phyloP scores from a whole-genome alignment of 1,284 basidiomycete species.

The Ustilago loliicola region DNA sequence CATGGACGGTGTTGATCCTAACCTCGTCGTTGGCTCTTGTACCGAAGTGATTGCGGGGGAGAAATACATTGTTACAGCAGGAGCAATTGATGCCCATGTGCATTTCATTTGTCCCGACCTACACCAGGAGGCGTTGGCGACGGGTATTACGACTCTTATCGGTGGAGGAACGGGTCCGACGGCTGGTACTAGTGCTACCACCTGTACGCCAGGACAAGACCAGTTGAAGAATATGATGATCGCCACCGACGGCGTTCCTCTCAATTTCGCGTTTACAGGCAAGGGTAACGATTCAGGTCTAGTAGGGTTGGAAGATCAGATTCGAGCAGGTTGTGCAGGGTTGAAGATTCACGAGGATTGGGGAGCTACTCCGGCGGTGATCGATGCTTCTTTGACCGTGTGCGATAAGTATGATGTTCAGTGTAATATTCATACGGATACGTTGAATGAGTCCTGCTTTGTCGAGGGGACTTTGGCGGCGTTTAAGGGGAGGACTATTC shows the following conservation, averaged over 20 bases:
- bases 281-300: slow-evolving; percentile 87
- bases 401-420: slow-evolving; percentile 95
- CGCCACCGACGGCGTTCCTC: slow-evolving; percentile 86
- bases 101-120: slow-evolving; percentile 92
- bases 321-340: slow-evolving; percentile 88
- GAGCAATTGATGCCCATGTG: slow-evolving; percentile 87
- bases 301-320: slow-evolving; percentile 81
- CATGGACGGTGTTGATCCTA: slow-evolving; percentile 83
- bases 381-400: slow-evolving; percentile 81
- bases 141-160: slow-evolving; percentile 72
- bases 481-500: slow-evolving; percentile 91
- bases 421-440: slow-evolving; percentile 98
- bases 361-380: slow-evolving; percentile 90
- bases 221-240: slow-evolving; percentile 65
- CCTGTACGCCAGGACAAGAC: slow-evolving; percentile 81
- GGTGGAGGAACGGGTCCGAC: slow-evolving; percentile 85
- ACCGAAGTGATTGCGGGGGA: slow-evolving; percentile 87
- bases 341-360: slow-evolving; percentile 99
- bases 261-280: slow-evolving; percentile 88
- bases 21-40: slow-evolving; percentile 73
- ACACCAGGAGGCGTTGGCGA: slow-evolving; percentile 75
- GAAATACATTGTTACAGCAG: slow-evolving; percentile 91
- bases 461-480: slow-evolving; percentile 93
- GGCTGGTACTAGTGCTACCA: slow-evolving; percentile 91
- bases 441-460: slow-evolving; percentile 77